A percentile compares a stretch with the other conserved stretches of the same genome.
These are phyloP conservation scores for Neospermospora avenae DNA, from an alignment of 2,329 filamentous ascomycete species.

Conservation along the genomic window DNA sequence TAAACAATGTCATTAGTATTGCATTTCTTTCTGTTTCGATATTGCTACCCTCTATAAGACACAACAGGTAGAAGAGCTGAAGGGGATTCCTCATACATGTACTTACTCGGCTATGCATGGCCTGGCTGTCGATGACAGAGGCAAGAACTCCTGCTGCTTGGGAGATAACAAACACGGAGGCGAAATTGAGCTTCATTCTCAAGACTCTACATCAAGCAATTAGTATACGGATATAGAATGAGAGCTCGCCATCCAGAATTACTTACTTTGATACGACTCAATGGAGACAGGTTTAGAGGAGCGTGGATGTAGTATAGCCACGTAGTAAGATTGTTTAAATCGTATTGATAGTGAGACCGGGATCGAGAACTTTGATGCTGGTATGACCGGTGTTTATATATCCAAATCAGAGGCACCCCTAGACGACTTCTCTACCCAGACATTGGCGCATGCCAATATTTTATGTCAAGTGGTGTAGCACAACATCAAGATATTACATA, in stretches of 20 bases:
- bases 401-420: background rate
- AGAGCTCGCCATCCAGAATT: background rate
- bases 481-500: background rate
- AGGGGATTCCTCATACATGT: no score
- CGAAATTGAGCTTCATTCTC: background rate
- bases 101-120: background rate
- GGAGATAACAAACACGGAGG: background rate
- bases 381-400: background rate
- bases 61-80: background rate
- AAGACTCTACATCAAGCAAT: background rate
- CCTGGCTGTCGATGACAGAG: background rate
- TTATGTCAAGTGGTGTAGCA: background rate
- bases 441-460: background rate
- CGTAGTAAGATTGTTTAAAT: no score
- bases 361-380: no score
- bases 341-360: no score
- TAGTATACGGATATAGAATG: background rate
- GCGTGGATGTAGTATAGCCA: no score
- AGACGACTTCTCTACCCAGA: background rate
- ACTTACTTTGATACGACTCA: no score
- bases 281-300: no score
- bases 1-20: background rate
- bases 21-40: background rate
- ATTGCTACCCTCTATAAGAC: background rate
- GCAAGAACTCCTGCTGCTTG: background rate